These are phyloP conservation scores for Ballota nigra DNA, from an alignment of 257 asterid genomes.

Conservation along the genomic window DNA sequence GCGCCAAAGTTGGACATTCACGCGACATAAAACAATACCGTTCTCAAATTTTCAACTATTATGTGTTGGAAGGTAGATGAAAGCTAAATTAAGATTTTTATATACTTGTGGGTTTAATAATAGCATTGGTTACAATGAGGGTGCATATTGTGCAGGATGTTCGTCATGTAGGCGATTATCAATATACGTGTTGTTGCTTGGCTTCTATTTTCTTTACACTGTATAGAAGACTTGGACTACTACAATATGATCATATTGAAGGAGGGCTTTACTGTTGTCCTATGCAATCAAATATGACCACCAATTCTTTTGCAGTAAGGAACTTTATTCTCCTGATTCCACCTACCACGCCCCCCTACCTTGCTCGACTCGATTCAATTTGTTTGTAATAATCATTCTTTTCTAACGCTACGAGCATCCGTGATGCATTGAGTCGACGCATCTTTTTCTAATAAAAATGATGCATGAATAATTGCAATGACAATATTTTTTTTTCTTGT, in stretches of 20 bases:
- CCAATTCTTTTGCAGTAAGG: not conserved
- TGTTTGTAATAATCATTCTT: not conserved
- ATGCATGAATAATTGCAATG: not conserved
- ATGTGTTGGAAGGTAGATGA: too few species aligned
- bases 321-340: too few species aligned
- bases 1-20: too few species aligned
- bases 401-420: not conserved
- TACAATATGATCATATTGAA: not conserved
- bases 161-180: conserved; percentile 27
- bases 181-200: conserved; percentile 25
- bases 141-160: conserved; percentile 28
- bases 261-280: not conserved
- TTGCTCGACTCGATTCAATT: not conserved
- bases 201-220: conserved; percentile 22
- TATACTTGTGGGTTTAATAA: not conserved
- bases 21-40: too few species aligned
- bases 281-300: not conserved
- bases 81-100: not conserved
- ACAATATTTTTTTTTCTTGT: too few species aligned
- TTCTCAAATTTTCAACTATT: too few species aligned
- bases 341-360: too few species aligned
- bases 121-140: not conserved
- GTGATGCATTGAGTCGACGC: too few species aligned
- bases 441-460: not conserved
- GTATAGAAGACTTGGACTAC: not conserved